Conservation (phyloP, 108 stramenopile species). For the Nitzschia putrida region DNA sequence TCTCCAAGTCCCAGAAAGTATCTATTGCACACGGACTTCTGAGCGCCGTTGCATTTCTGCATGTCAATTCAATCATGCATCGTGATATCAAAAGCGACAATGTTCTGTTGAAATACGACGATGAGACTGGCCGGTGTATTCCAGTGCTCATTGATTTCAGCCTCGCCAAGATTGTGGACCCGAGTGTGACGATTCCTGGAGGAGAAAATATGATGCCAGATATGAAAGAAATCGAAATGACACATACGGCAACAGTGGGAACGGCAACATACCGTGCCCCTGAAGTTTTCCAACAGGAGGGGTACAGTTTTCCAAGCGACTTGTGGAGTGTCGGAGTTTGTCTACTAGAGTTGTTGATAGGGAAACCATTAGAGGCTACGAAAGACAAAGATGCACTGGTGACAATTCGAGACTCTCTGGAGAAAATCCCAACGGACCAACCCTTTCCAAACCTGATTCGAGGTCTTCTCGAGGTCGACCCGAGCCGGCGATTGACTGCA, state of each 20-base stretch:
- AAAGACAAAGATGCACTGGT: conserved; percentile 67
- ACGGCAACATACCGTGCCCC: conserved; percentile 77
- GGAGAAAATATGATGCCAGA: conserved; percentile 16
- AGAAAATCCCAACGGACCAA: conserved; percentile 57
- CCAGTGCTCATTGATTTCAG: conserved; percentile 83
- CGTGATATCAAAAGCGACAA: conserved; percentile 98
- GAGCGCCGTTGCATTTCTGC: conserved; percentile 85
- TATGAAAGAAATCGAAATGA: conserved; percentile 38
- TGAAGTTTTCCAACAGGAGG: conserved; percentile 63
- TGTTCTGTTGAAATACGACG: conserved; percentile 69
- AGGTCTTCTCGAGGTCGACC: conserved; percentile 62
- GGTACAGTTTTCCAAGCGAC: conserved; percentile 72
- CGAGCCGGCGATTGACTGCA: conserved; percentile 61
- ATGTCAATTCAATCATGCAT: conserved; percentile 95
- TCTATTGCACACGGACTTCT: conserved; percentile 72
- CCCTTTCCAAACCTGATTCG: conserved; percentile 76
- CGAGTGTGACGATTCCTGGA: conserved; percentile 35
- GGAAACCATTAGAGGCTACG: conserved; percentile 44
- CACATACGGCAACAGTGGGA: conserved; percentile 73
- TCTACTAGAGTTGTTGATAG: conserved; percentile 69
- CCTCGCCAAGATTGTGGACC: conserved; percentile 68
- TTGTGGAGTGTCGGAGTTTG: conserved; percentile 85
- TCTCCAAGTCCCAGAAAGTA: conserved; percentile 43
- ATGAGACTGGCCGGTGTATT: conserved; percentile 30
- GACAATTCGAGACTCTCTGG: conserved; percentile 53